Conservation (phyloP, 192 early-diverging fungal species). For the Entomortierella beljakovae region DNA sequence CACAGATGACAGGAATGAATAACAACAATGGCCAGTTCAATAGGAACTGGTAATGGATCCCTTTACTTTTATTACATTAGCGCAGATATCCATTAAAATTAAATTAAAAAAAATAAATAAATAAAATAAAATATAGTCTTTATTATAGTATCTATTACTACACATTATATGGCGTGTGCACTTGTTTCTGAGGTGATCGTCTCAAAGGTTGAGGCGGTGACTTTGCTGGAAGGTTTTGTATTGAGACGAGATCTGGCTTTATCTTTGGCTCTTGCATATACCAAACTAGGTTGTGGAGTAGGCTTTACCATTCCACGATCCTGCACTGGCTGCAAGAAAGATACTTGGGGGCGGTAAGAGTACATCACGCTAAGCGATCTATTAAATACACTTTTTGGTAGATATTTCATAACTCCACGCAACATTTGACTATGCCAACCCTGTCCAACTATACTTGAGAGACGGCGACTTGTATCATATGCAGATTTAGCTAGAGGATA, state of each 20-base stretch:
- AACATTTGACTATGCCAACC: slow-evolving; percentile 17
- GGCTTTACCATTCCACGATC: slow-evolving; percentile 10
- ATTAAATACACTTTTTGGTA: slow-evolving; percentile 19
- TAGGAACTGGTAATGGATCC: slow-evolving; percentile 39
- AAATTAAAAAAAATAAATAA: no score
- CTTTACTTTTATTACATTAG: no score
- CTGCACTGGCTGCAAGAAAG: slow-evolving; percentile 11
- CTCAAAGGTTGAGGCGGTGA: neutral
- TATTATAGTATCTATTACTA: no score
- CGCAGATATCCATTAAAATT: no score
- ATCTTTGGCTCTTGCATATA: slow-evolving; percentile 18
- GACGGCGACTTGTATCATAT: slow-evolving; percentile 20
- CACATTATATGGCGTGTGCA: neutral
- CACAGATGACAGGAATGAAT: slow-evolving; percentile 36
- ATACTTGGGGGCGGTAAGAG: slow-evolving; percentile 25
- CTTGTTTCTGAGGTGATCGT: neutral
- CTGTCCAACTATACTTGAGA: slow-evolving; percentile 10
- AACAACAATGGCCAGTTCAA: slow-evolving; percentile 54
- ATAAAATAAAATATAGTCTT: no score
- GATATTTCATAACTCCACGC: slow-evolving; percentile 7
- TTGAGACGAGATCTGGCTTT: slow-evolving; percentile 5
- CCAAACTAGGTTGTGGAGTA: slow-evolving; percentile 23
- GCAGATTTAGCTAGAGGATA: slow-evolving; percentile 14
- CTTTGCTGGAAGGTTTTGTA: no score
- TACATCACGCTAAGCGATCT: slow-evolving; percentile 19